phyloP scores from a whole-genome alignment of 2,329 filamentous ascomycete genomes.

The Fusarium sp. region DNA sequence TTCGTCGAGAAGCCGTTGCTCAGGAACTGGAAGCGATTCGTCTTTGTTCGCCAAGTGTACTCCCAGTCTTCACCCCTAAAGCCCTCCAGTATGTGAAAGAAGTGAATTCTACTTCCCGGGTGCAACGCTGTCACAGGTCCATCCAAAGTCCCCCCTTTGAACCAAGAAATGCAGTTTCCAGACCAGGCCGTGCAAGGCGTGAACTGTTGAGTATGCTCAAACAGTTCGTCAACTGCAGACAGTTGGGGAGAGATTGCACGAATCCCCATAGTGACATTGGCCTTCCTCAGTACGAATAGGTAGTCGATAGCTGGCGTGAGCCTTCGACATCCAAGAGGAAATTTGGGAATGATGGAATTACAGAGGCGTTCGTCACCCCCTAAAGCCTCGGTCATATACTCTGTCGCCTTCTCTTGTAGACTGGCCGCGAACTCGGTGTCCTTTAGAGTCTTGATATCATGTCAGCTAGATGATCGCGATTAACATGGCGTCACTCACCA shows the following conservation, averaged over 20 bases:
- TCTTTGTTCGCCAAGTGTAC: constrained; percentile 55
- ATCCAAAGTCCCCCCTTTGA: constrained; percentile 58
- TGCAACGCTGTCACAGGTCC: constrained; percentile 64
- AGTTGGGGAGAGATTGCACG: constrained; percentile 59
- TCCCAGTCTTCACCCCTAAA: constrained; percentile 67
- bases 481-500: not conserved
- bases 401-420: constrained; percentile 5
- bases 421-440: constrained; percentile 6
- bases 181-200: constrained; percentile 67
- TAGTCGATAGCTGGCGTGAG: constrained; percentile 19
- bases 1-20: constrained; percentile 65
- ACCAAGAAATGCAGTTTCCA: constrained; percentile 63
- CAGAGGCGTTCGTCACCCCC: constrained; percentile 14
- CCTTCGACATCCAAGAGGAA: constrained; percentile 18
- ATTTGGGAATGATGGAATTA: constrained; percentile 15
- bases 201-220: constrained; percentile 60
- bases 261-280: constrained; percentile 49
- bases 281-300: constrained; percentile 4
- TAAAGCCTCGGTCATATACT: constrained; percentile 18
- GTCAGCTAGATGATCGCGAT: not conserved
- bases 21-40: constrained; percentile 53
- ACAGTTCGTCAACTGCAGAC: constrained; percentile 63
- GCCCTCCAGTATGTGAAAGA: constrained; percentile 64
- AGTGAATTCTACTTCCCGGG: constrained; percentile 64
- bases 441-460: not conserved